Evolutionary conservation across 139 green algal species (phyloP).

Genomic region (Prasinococcaceae sp.): DNA sequence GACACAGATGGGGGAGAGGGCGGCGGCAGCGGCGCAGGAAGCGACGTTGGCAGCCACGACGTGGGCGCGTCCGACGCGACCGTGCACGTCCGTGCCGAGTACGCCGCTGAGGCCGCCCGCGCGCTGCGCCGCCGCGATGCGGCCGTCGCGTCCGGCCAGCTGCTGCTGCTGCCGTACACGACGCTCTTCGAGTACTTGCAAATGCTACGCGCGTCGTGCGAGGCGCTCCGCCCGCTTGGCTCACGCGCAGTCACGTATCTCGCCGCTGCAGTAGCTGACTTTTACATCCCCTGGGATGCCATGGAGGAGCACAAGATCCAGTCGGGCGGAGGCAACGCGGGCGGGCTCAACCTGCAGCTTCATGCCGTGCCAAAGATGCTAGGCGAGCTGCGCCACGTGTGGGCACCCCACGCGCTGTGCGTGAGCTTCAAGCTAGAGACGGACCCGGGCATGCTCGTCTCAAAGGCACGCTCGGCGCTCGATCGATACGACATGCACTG

Average conservation of each 20-base stretch:
- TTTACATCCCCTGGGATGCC: conserved; percentile 79
- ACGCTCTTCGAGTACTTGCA: conserved; percentile 93
- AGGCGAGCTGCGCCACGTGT: conserved; percentile 47
- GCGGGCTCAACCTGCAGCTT: conserved; percentile 38
- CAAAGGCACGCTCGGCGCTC: conserved; percentile 44
- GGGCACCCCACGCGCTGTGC: conserved; percentile 65
- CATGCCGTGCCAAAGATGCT: conserved; percentile 85
- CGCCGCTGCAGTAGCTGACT: conserved; percentile 96
- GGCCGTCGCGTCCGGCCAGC: conserved; percentile 15
- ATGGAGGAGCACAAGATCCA: conserved; percentile 97
- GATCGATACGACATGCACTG: conserved; percentile 62
- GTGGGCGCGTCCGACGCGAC: too few relatives aligned
- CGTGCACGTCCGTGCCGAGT: too few relatives aligned
- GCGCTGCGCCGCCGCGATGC: too few relatives aligned
- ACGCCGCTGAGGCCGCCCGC: too few relatives aligned
- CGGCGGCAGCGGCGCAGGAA: neutral
- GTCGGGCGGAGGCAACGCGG: conserved; percentile 34
- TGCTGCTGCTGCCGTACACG: conserved; percentile 65
- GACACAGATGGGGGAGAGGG: neutral
- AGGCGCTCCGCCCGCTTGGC: neutral
- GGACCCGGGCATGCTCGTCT: conserved; percentile 50
- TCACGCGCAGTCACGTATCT: conserved; percentile 67
- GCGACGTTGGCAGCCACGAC: too few relatives aligned
- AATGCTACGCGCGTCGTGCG: conserved; percentile 6
- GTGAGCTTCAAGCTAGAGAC: conserved; percentile 99